These are phyloP conservation scores for Plasmodium vivax DNA, from an alignment of 169 alveolate genomes.

Conservation along the genomic window DNA sequence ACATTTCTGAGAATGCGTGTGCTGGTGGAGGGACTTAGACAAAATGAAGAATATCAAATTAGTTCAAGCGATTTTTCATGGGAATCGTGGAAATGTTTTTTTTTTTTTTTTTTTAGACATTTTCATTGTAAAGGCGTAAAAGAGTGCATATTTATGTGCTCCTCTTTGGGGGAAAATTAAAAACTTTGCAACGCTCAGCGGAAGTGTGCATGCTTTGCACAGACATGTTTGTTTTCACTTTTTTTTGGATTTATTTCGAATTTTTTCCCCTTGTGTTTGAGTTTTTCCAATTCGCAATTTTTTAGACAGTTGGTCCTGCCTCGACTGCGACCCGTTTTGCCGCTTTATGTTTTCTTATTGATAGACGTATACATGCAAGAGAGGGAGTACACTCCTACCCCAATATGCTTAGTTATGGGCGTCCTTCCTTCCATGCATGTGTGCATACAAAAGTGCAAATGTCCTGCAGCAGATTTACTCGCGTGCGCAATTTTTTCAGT, in stretches of 20 bases:
- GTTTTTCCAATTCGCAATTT: not conserved
- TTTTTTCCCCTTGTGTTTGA: not conserved
- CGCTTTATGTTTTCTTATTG: conserved; percentile 7
- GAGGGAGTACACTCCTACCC: not conserved
- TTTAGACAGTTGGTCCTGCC: not conserved
- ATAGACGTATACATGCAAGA: not conserved
- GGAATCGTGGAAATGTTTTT: not conserved
- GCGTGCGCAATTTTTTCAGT: not conserved
- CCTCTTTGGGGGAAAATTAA: not conserved
- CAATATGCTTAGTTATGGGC: not conserved
- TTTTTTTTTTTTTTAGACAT: not conserved
- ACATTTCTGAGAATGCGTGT: not conserved
- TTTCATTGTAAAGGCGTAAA: not conserved
- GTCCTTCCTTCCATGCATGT: not conserved
- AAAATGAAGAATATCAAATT: not conserved
- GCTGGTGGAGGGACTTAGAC: not conserved
- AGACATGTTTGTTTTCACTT: not conserved
- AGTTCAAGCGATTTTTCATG: not conserved
- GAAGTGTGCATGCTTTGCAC: not conserved
- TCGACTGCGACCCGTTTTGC: not conserved
- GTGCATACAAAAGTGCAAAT: not conserved
- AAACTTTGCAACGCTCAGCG: not conserved
- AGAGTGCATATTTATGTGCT: not conserved
- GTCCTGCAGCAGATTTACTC: not conserved
- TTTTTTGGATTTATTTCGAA: not conserved